Base-by-base conservation (phyloP, 768 basidiomycete species). In the Hygrophoropsis aurantiaca region DNA sequence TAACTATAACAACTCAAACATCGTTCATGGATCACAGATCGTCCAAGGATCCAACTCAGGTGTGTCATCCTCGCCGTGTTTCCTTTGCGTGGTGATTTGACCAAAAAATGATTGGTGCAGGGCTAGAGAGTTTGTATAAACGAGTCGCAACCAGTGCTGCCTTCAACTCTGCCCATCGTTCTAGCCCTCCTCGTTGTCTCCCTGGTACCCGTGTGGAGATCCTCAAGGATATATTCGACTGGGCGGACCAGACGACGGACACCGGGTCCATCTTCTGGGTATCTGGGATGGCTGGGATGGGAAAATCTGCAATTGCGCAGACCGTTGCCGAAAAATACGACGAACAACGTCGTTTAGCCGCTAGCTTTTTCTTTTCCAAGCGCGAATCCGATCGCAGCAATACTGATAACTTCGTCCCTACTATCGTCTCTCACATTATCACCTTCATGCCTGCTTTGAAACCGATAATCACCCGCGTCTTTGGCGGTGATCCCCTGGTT, bases 351-450 rank as follows among this genome's bases (percentile, higher is more conserved):
- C 60, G 58, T 11, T 59, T 69, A 3, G 64, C 63, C 15, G 67
- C 66, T 5, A 64, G 60, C 26, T 70, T 67, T 49, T 71, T 71
- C 52, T 67, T 69, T 44, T 68, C 59, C 7, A 44, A 58, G 10
- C 55, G 55, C 20, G 56, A 60, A 19, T 48, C 49, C 16, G 48
- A 42, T 7, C 56, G 64, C 20, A 58, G 62, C 18, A 53, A 46
- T 19, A 52, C 57, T 11, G 50, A 50, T 18, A 42, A 46, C 4
- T 51, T 71, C 18, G 58, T 69, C 23, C 50, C 67, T 0, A 66
- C 68, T 0, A 54, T 71, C 26, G 65, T 63, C 4, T 64, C 57
- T 39, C 67, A 70, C 43, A 42, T 69, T n/a, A 46, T 59, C 23
- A 44, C 19, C 18, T 47, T 39, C 5, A 42, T 54, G 2, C 58